Base-by-base conservation (phyloP, 2,329 filamentous ascomycete genomes). In the Alternaria triticina region DNA sequence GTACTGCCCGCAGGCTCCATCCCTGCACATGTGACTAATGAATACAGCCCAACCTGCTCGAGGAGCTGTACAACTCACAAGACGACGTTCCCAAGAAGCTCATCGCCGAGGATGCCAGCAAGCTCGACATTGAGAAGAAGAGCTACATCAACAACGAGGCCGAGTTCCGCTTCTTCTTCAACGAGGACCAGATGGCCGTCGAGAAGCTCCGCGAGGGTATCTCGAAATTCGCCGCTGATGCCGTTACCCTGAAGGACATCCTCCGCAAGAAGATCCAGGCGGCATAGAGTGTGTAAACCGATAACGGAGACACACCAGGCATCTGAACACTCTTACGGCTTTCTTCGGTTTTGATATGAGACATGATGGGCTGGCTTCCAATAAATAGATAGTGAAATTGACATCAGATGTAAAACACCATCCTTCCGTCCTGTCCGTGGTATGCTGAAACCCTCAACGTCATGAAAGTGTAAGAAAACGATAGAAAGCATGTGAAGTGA, bases 131-230 rank as follows among this genome's bases (percentile, higher is more conserved):
- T 72, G 84, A 91, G 86, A 97, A 94, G 92, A 92, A 92, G 87
- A 86, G 85, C 62, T 99, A 97, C 89, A 91, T 99, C 83, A 89
- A 91, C 80, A 86, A 96, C 83, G 96, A 99, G 89, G 77, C 94
- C 57, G 79, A 84, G 54, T 99, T 98, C 94, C 94, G 96, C 82
- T 99, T 97, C 87, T 92, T 94, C 85, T 97, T 99, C 90, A 99
- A 99, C 88, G 96, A 99, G 88, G 94, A 99, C 80, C 91, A 95
- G 83, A 99, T 99, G 96, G 96, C 93, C 69, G 93, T 97, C 72
- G 94, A 98, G 91, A 99, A 99, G 91, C 90, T 99, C 76, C 92
- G 94, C 67, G 96, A 99, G 86, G 96, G 96, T 84, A 99, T 99
- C 87, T 96, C 93, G 88, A 97, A 97, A 87, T 99, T 99, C 79